phyloP scores from a whole-genome alignment of 495 filamentous ascomycete species.

The Terfezia boudieri region DNA sequence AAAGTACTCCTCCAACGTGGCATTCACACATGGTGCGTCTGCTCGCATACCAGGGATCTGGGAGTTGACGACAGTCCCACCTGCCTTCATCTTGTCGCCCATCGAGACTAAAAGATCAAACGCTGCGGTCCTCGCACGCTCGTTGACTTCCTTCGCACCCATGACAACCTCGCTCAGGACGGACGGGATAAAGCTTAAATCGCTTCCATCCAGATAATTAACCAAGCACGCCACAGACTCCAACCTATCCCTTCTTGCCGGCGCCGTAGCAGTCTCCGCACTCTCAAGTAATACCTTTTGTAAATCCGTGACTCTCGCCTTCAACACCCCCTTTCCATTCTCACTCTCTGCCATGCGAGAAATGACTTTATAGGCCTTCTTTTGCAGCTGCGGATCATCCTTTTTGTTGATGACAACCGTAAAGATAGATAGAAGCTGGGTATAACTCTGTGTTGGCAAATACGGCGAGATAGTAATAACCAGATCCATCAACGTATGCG shows the following conservation, averaged over 20 bases:
- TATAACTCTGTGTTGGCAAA: constrained; percentile 61
- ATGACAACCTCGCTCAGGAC: constrained; percentile 85
- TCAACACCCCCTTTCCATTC: constrained; percentile 45
- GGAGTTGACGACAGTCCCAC: constrained; percentile 57
- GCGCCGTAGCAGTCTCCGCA: constrained; percentile 58
- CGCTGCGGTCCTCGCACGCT: constrained; percentile 66
- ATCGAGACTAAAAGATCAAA: constrained; percentile 82
- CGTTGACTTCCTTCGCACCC: constrained; percentile 88
- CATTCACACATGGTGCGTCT: constrained; percentile 50
- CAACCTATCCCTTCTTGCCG: constrained; percentile 59
- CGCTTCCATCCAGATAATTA: constrained; percentile 45
- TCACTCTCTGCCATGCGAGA: constrained; percentile 64
- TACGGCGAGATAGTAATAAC: constrained; percentile 90
- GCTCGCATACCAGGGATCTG: constrained; percentile 66
- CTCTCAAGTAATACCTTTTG: constrained; percentile 56
- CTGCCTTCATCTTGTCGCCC: constrained; percentile 53
- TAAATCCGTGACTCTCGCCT: constrained; percentile 48
- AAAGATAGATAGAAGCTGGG: constrained; percentile 60
- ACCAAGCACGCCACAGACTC: constrained; percentile 58
- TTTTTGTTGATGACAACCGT: constrained; percentile 51
- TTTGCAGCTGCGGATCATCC: constrained; percentile 83
- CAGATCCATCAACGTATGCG: constrained; percentile 86
- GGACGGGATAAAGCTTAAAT: constrained; percentile 78
- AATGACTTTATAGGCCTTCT: constrained; percentile 96
- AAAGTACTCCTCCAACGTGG: constrained; percentile 82